Evolutionary conservation across 495 filamentous ascomycete genomes (phyloP).

Genomic region (Neurospora tetrasperma): DNA sequence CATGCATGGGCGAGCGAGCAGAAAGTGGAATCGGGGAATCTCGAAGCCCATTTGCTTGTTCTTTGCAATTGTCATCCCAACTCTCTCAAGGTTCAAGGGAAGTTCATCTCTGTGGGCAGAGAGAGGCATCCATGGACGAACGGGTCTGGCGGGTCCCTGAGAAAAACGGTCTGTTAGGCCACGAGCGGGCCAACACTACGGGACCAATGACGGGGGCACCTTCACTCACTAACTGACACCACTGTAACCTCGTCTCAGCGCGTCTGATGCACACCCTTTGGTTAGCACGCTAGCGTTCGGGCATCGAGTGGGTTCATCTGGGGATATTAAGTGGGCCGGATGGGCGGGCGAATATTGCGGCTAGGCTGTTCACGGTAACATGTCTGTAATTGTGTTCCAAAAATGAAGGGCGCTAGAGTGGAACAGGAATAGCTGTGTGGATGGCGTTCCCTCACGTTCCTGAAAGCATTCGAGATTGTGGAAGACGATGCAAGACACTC

Average conservation of each 20-base stretch:
- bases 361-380: background rate
- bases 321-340: background rate
- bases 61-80: background rate
- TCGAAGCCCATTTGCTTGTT: conserved; percentile 3
- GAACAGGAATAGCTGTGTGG: background rate
- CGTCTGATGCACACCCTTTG: background rate
- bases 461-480: background rate
- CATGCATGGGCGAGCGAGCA: background rate
- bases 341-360: background rate
- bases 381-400: background rate
- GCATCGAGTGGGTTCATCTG: background rate
- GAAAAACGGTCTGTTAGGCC: background rate
- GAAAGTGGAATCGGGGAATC: conserved; percentile 6
- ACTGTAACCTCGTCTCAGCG: background rate
- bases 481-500: background rate
- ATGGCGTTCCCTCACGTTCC: background rate
- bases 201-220: background rate
- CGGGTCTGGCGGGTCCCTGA: background rate
- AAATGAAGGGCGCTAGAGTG: background rate
- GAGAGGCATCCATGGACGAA: background rate
- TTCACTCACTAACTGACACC: background rate
- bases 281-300: background rate
- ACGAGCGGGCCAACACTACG: background rate
- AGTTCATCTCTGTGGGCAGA: background rate
- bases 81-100: too few species aligned